phyloP scores from a whole-genome alignment of 805 yeast genomes.

The Metschnikowia sp. region DNA sequence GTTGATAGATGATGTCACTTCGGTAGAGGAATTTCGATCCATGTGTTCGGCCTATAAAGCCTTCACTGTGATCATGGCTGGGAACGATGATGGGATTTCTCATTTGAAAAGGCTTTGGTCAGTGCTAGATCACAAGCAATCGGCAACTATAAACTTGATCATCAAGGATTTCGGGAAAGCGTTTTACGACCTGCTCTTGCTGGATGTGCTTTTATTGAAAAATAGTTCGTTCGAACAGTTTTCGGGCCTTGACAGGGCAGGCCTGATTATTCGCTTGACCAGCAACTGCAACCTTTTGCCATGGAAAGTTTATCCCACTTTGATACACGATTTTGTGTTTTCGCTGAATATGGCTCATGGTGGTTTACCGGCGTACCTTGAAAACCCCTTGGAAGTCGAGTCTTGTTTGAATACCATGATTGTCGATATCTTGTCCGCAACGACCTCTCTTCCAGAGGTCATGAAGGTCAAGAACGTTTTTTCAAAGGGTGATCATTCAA shows the following conservation, averaged over 20 bases:
- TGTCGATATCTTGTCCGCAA: slow-evolving; percentile 42
- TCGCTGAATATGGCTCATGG: slow-evolving; percentile 37
- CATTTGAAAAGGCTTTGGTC: slow-evolving; percentile 9
- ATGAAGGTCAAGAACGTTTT: slow-evolving; percentile 52
- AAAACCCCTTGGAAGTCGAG: slow-evolving; percentile 45
- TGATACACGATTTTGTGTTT: slow-evolving; percentile 36
- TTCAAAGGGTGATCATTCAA: slow-evolving; percentile 58
- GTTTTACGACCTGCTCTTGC: slow-evolving; percentile 29
- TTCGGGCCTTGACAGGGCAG: slow-evolving; percentile 6
- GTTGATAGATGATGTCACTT: slow-evolving; percentile 12
- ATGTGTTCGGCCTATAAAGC: slow-evolving; percentile 4
- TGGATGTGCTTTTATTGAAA: slow-evolving; percentile 18
- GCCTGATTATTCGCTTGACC: slow-evolving; percentile 23
- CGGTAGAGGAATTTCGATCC: background rate
- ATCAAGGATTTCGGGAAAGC: slow-evolving; percentile 36
- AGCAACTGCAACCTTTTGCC: slow-evolving; percentile 41
- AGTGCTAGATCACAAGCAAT: slow-evolving; percentile 2
- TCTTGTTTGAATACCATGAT: slow-evolving; percentile 48
- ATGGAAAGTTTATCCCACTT: slow-evolving; percentile 46
- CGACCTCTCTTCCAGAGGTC: slow-evolving; percentile 17
- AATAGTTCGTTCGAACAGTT: slow-evolving; percentile 18
- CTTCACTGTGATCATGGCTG: slow-evolving; percentile 6
- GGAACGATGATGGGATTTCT: slow-evolving; percentile 4
- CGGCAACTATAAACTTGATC: slow-evolving; percentile 22
- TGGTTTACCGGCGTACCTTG: slow-evolving; percentile 42